phyloP scores from a whole-genome alignment of 257 asterid species.

The Oldenlandia corymbosa region DNA sequence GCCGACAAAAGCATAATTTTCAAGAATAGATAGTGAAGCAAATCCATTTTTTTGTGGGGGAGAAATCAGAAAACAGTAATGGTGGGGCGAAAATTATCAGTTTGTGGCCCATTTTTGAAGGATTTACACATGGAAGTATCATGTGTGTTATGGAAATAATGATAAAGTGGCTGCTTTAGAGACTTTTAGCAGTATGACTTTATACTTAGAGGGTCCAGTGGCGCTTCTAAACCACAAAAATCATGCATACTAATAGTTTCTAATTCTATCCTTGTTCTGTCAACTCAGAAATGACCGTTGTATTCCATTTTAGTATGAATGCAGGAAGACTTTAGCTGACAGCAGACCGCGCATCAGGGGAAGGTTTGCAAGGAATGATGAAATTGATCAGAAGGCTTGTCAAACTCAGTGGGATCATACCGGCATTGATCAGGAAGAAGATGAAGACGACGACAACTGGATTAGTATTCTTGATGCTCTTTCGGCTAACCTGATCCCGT shows the following conservation, averaged over 20 bases:
- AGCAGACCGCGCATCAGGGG: constrained; percentile 86
- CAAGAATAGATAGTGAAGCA: background rate
- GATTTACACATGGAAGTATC: constrained; percentile 22
- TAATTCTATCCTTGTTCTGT: background rate
- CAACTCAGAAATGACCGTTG: background rate
- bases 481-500: constrained; percentile 50
- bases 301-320: constrained; percentile 54
- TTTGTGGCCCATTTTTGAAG: background rate
- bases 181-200: background rate
- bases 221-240: constrained; percentile 1
- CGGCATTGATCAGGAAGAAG: constrained; percentile 37
- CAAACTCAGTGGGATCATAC: constrained; percentile 48
- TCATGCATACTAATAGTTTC: background rate
- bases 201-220: constrained; percentile 6
- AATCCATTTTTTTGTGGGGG: background rate
- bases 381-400: constrained; percentile 36
- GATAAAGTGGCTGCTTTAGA: background rate
- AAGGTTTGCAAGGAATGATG: constrained; percentile 73
- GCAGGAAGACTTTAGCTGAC: constrained; percentile 88
- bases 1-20: background rate
- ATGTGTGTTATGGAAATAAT: background rate
- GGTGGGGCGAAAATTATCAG: background rate
- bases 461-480: constrained; percentile 57
- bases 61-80: background rate
- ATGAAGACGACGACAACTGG: constrained; percentile 59